Evolutionary conservation across 768 basidiomycete species (phyloP).

Genomic region (Tricholoma sp.): DNA sequence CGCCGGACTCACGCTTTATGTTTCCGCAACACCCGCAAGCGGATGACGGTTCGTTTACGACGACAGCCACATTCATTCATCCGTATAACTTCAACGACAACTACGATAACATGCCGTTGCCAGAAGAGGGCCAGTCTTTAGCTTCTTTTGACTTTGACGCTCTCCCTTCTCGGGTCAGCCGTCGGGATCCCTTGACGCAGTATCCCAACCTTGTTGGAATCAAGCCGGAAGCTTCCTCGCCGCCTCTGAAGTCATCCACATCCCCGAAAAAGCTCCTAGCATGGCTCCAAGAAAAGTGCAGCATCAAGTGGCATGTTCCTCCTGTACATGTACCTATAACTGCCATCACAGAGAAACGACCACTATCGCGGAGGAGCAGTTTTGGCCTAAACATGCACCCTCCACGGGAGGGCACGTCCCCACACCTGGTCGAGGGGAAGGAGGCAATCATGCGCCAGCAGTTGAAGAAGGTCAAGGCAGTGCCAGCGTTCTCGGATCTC

Average conservation of each 20-base stretch:
- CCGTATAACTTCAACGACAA: constrained; percentile 32
- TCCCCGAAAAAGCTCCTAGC: constrained; percentile 30
- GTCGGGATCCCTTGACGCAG: not conserved
- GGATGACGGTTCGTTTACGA: constrained; percentile 20
- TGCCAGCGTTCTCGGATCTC: constrained; percentile 71
- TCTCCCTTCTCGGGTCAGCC: constrained; percentile 31
- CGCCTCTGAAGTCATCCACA: constrained; percentile 16
- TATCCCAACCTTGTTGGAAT: constrained; percentile 12
- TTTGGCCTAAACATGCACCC: constrained; percentile 3
- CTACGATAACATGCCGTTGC: constrained; percentile 23
- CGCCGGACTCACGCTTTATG: constrained; percentile 13
- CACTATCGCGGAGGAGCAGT: constrained; percentile 11
- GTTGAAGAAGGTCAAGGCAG: constrained; percentile 43
- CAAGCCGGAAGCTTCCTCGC: constrained; percentile 14
- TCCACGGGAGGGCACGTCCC: constrained; percentile 5
- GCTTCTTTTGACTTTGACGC: constrained; percentile 48
- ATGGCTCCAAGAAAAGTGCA: constrained; percentile 40
- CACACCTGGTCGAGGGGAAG: constrained; percentile 10
- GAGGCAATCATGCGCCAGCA: constrained; percentile 30
- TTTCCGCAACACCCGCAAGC: constrained; percentile 11
- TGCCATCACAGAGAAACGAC: not conserved
- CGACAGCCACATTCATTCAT: constrained; percentile 48
- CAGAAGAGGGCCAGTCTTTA: constrained; percentile 35
- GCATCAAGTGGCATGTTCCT: constrained; percentile 30
- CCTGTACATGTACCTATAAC: not conserved